These are phyloP conservation scores for Williopsis jadinii DNA, from an alignment of 1,139 yeast genomes.

Conservation along the genomic window DNA sequence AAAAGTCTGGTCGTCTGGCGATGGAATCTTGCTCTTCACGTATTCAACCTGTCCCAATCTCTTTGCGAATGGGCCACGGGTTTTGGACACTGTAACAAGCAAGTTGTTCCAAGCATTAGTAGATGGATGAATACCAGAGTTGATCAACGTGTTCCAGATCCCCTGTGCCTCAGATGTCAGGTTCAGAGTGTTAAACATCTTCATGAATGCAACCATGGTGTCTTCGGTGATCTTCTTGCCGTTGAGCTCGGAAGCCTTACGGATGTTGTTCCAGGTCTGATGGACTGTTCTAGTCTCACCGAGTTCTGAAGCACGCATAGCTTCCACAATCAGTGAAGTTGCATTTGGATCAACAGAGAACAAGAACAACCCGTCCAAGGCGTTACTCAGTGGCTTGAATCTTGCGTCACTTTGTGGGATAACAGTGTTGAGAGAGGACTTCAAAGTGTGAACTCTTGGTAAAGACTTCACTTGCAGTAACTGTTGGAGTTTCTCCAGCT, in stretches of 20 bases:
- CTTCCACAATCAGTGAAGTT: slow-evolving; percentile 9
- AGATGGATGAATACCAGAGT: slow-evolving; percentile 25
- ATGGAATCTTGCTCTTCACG: slow-evolving; percentile 31
- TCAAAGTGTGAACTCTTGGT: slow-evolving; percentile 1
- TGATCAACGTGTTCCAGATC: slow-evolving; percentile 34
- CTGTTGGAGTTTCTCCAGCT: slow-evolving; percentile 4
- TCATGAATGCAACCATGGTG: slow-evolving; percentile 25
- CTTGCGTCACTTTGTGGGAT: not conserved
- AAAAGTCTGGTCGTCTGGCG: slow-evolving; percentile 33
- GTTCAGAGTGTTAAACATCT: slow-evolving; percentile 27
- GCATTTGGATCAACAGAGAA: slow-evolving; percentile 16
- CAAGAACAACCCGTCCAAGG: slow-evolving; percentile 1
- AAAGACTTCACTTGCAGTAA: slow-evolving; percentile 4
- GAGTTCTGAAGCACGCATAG: slow-evolving; percentile 10
- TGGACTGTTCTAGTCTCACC: slow-evolving; percentile 10
- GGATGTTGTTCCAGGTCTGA: slow-evolving; percentile 4
- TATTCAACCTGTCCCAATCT: slow-evolving; percentile 29
- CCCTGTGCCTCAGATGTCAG: slow-evolving; percentile 26
- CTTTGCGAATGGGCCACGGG: slow-evolving; percentile 19
- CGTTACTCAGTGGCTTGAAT: not conserved
- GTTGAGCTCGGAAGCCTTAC: slow-evolving; percentile 11
- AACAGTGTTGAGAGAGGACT: not conserved
- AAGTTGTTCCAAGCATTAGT: slow-evolving; percentile 39
- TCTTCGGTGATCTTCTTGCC: slow-evolving; percentile 13
- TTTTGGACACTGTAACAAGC: slow-evolving; percentile 33